phyloP scores from a whole-genome alignment of 2,329 filamentous ascomycete species.

The Claviceps fusiformis region DNA sequence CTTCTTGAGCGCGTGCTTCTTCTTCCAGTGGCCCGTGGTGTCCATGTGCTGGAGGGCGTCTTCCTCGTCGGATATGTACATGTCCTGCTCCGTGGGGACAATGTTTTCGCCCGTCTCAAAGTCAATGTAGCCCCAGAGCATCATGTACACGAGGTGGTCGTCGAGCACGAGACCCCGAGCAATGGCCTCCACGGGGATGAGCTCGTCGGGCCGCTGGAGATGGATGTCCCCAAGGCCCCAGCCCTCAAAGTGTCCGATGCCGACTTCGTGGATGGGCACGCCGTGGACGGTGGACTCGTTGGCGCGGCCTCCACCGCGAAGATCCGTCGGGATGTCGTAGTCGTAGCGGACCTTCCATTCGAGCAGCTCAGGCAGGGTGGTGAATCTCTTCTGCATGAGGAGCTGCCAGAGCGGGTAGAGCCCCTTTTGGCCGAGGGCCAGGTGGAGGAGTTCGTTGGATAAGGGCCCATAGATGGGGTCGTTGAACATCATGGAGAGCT shows the following conservation, averaged over 20 bases:
- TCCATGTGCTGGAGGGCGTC: constrained; percentile 18
- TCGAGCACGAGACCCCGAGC: constrained; percentile 40
- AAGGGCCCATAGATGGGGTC: constrained; percentile 45
- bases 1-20: constrained; percentile 31
- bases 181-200: constrained; percentile 42
- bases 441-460: constrained; percentile 34
- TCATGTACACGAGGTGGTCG: constrained; percentile 39
- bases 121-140: constrained; percentile 50
- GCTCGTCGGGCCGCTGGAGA: constrained; percentile 43
- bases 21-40: constrained; percentile 27
- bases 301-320: constrained; percentile 10
- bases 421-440: constrained; percentile 46
- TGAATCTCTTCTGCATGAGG: constrained; percentile 42
- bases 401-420: constrained; percentile 45
- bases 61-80: constrained; percentile 37
- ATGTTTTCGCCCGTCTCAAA: constrained; percentile 35
- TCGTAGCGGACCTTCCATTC: constrained; percentile 45
- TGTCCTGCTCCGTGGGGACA: constrained; percentile 34
- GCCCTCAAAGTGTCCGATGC: constrained; percentile 38
- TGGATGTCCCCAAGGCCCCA: constrained; percentile 35
- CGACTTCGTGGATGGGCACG: constrained; percentile 38
- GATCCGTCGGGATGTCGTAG: constrained; percentile 26
- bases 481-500: constrained; percentile 57
- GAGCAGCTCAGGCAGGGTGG: constrained; percentile 36
- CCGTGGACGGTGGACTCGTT: constrained; percentile 28